Conservation (phyloP, 306 rosid species). For the Quercus suber region DNA sequence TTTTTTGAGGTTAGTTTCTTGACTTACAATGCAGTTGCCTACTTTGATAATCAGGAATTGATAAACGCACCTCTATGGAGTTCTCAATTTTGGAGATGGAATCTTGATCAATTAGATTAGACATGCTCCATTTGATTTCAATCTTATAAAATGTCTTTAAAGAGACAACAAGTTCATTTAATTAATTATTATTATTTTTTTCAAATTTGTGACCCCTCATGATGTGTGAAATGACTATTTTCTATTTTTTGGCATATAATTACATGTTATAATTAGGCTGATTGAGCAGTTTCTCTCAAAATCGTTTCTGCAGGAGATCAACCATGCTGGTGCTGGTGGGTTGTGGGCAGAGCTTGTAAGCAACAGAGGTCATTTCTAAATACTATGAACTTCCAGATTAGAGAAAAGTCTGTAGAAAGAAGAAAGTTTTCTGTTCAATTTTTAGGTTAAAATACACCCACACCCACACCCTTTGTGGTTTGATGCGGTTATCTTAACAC, state of each 20-base stretch:
- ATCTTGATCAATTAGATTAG: not conserved
- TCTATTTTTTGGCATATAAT: not conserved
- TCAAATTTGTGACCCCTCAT: not conserved
- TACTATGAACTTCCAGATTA: not conserved
- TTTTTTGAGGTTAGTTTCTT: constrained; percentile 70
- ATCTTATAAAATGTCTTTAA: not conserved
- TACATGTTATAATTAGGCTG: not conserved
- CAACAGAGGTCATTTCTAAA: constrained; percentile 51
- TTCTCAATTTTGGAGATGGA: not conserved
- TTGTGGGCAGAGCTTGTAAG: constrained; percentile 77
- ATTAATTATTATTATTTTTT: too few relatives aligned
- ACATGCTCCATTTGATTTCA: not conserved
- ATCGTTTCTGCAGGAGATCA: constrained; percentile 59
- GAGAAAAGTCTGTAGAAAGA: not conserved
- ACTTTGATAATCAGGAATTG: not conserved
- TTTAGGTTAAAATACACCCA: too few relatives aligned
- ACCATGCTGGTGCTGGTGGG: constrained; percentile 88
- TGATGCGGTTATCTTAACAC: too few relatives aligned
- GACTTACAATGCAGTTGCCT: not conserved
- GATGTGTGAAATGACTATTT: not conserved
- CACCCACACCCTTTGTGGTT: too few relatives aligned
- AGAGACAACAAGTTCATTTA: not conserved
- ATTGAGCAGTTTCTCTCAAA: not conserved
- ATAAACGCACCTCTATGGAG: not conserved
- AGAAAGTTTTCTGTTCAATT: not conserved